Base-by-base conservation (phyloP, 1,284 basidiomycete genomes). In the Singerocomus inundabilis region DNA sequence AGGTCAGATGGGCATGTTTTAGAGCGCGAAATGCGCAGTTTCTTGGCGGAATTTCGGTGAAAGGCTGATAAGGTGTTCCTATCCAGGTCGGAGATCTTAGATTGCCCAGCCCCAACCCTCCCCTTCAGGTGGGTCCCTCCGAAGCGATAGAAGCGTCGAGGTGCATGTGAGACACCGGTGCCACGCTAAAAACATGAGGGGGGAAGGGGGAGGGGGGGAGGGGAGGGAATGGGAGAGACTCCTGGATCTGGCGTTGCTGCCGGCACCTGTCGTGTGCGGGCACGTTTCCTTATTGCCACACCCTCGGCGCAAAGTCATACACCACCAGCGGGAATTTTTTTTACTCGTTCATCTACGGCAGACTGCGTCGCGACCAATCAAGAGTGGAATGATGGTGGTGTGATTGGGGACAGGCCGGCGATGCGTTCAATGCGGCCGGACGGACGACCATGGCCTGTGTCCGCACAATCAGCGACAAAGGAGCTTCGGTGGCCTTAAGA, bases 401-500 rank as follows among this genome's bases (percentile, higher is more conserved):
- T 62, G 61, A 49, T 65, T 53, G 61, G 63, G 41, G 64, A 66
- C 61, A 66, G 36, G 51, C 62, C 53, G 61, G 61, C 60, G 61
- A 52, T 51, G 51, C 61, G 31, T 46, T 54, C 61, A 63, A 38
- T 45, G 56, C 59, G 62, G 52, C 40, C 26, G 15, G 40, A 53
- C 44, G 24, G 48, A 44, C 34, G 32, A 32, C 47, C 42, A 33
- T 40, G 13, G 21, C 43, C 45, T 47, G 10, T 49, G 21, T 31
- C 62, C 64, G 58, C 59, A 51, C 53, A 57, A 67, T 57, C 52
- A 15, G 56, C 64, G 56, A 62, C 34, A 41, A 39, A 48, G 36
- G 21, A 29, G 43, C 41, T 49, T 64, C 42, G 38, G 51, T 53
- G 49, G 39, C 48, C 46, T 54, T 38, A 59, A 45, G 37, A 43